These are phyloP conservation scores for Cinnamomum chago DNA, from an alignment of 164 flowering plant species.

Conservation along the genomic window DNA sequence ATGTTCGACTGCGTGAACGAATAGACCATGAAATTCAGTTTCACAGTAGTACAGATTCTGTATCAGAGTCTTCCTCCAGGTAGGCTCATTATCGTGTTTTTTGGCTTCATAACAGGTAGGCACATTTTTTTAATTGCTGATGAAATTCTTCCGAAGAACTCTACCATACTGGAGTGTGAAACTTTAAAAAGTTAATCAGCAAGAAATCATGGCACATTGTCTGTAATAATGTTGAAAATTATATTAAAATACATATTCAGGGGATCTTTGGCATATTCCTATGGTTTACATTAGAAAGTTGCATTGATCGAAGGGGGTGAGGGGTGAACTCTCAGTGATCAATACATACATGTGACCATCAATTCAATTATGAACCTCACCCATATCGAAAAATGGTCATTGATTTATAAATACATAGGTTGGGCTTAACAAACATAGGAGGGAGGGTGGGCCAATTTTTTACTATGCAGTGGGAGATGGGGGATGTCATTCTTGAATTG, in stretches of 20 bases:
- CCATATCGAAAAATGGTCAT: too few species aligned
- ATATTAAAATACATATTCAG: neutral
- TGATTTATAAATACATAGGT: too few species aligned
- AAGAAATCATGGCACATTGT: neutral
- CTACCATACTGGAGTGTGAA: neutral
- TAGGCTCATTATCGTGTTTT: conserved; percentile 42
- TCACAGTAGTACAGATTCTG: conserved; percentile 38
- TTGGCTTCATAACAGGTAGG: neutral
- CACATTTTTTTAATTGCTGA: neutral
- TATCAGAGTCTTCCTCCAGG: conserved; percentile 74
- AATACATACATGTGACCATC: too few species aligned
- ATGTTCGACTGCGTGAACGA: conserved; percentile 73
- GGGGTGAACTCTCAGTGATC: too few species aligned
- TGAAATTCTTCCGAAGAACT: neutral
- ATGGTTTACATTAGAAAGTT: too few species aligned
- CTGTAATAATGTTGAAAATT: neutral
- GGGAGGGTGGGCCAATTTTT: too few species aligned
- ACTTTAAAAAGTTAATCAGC: neutral
- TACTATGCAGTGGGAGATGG: too few species aligned
- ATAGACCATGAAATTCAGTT: conserved; percentile 61
- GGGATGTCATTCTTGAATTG: too few species aligned
- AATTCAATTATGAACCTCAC: too few species aligned
- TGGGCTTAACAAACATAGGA: too few species aligned
- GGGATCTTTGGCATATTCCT: too few species aligned
- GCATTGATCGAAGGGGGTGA: too few species aligned